A percentile compares a stretch with the other conserved stretches of the same genome.
Evolutionary conservation across 192 early-diverging fungal species (phyloP).

Genomic region (Backusella sp.): DNA sequence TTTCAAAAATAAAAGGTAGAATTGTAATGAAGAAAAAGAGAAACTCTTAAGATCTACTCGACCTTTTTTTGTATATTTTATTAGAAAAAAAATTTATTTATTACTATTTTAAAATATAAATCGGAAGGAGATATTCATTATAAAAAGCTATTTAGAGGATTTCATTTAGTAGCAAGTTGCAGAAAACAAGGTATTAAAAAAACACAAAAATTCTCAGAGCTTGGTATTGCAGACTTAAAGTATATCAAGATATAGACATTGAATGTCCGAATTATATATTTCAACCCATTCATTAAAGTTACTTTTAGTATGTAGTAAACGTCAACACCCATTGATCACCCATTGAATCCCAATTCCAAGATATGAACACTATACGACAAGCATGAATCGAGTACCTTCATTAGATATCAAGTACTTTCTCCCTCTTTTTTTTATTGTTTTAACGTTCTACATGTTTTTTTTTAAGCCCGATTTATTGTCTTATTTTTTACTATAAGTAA

Average conservation of each 20-base stretch:
- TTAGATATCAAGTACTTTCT: background rate
- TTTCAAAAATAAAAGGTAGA: background rate
- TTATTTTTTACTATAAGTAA: conserved; percentile 5
- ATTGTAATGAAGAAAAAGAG: background rate
- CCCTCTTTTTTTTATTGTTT: background rate
- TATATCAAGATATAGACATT: background rate
- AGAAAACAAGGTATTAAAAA: conserved; percentile 4
- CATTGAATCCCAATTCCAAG: background rate
- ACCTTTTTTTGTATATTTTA: conserved; percentile 3
- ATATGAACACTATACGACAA: background rate
- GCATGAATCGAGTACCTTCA: background rate
- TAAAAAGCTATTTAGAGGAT: conserved; percentile 2
- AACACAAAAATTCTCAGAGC: background rate
- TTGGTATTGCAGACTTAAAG: background rate
- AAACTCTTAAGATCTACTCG: background rate
- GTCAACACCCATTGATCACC: background rate
- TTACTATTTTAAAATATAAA: background rate
- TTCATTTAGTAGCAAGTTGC: background rate
- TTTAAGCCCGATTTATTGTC: conserved; percentile 2
- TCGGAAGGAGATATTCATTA: background rate
- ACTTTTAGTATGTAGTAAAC: background rate
- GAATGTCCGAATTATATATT: background rate
- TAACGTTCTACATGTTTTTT: background rate
- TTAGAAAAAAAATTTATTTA: conserved; percentile 2
- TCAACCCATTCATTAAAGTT: background rate